Conservation (phyloP, 352 stramenopile species). For the Globisporangium orthogonon region DNA sequence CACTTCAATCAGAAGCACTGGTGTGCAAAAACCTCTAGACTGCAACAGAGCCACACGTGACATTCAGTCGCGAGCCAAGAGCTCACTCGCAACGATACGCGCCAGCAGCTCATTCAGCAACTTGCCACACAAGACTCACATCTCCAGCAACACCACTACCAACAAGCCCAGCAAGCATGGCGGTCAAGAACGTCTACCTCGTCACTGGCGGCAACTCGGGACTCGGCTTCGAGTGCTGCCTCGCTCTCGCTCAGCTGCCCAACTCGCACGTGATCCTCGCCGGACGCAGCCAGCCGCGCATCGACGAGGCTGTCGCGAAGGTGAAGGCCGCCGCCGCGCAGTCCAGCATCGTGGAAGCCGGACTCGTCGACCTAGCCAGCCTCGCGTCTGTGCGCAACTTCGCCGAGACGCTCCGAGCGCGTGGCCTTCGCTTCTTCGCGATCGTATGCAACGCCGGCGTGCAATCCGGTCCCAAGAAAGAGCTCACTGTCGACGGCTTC, state of each 20-base stretch:
- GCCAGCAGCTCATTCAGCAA: not conserved
- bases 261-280: slow-evolving; percentile 24
- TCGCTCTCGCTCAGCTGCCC: slow-evolving; percentile 16
- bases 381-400: slow-evolving; percentile 21
- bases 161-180: not conserved
- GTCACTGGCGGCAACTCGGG: slow-evolving; percentile 29
- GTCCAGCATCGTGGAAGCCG: slow-evolving; percentile 17
- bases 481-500: slow-evolving; percentile 25
- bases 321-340: slow-evolving; percentile 3
- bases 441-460: slow-evolving; percentile 41
- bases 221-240: slow-evolving; percentile 22
- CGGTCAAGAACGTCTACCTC: slow-evolving; percentile 20
- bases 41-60: too few relatives aligned
- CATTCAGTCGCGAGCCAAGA: too few relatives aligned
- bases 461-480: slow-evolving; percentile 9
- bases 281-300: slow-evolving; percentile 19
- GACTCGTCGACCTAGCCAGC: slow-evolving; percentile 27
- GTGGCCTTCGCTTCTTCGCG: slow-evolving; percentile 16
- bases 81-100: not conserved
- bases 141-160: too few relatives aligned
- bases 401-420: slow-evolving; percentile 8
- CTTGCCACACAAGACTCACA: too few relatives aligned
- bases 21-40: too few relatives aligned
- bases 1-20: too few relatives aligned
- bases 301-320: slow-evolving; percentile 15